These are phyloP conservation scores for Sporobolomyces pararoseus DNA, from an alignment of 768 basidiomycete species.

Conservation along the genomic window DNA sequence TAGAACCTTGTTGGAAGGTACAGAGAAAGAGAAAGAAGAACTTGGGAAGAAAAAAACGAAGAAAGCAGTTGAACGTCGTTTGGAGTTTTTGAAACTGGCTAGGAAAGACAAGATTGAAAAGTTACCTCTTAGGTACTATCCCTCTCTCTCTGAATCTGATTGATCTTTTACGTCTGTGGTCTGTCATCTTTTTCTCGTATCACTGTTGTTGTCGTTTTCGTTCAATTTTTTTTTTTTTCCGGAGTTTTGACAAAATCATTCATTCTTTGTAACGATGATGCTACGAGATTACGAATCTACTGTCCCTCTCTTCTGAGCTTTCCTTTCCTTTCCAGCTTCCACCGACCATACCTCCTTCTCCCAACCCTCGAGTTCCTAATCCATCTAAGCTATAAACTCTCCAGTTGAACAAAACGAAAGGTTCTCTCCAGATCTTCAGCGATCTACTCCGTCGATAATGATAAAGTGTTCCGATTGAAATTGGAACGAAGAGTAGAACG, in stretches of 20 bases:
- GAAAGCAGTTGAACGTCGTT: background rate
- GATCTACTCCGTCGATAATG: slow-evolving; percentile 6
- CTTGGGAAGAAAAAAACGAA: background rate
- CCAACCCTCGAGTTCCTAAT: background rate
- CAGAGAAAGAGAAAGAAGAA: background rate
- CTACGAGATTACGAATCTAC: background rate
- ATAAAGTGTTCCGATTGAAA: slow-evolving; percentile 6
- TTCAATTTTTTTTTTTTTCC: background rate
- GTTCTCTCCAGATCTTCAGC: background rate
- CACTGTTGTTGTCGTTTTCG: background rate
- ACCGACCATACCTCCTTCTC: background rate
- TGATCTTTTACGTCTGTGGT: too few species aligned
- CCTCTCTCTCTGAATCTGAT: background rate
- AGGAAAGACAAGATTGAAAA: background rate
- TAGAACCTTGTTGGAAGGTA: slow-evolving; percentile 13
- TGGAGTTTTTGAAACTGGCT: background rate
- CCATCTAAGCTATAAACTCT: background rate
- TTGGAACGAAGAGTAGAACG: slow-evolving; percentile 13
- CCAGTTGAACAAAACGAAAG: slow-evolving; percentile 18
- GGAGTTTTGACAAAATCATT: background rate
- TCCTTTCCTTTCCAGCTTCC: background rate
- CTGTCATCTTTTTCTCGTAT: too few species aligned
- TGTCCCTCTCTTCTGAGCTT: background rate
- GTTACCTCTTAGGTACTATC: background rate
- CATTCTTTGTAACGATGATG: background rate